A percentile compares a stretch with the other conserved stretches of the same genome.
Evolutionary conservation across 495 filamentous ascomycete species (phyloP).

Genomic region (Penicillium waksmanii): DNA sequence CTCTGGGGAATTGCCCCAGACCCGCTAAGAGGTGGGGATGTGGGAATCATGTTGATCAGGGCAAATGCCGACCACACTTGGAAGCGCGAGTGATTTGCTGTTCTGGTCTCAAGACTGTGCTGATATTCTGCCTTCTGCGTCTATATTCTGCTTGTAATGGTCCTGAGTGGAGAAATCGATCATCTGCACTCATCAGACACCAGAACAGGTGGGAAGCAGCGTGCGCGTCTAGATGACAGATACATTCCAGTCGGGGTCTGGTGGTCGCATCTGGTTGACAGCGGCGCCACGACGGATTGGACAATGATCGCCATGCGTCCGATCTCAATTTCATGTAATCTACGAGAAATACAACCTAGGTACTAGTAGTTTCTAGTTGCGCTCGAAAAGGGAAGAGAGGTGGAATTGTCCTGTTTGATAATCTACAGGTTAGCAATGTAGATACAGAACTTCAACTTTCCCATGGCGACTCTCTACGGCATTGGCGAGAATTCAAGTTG

Average conservation of each 20-base stretch:
- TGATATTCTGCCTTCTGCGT: conserved; percentile 21
- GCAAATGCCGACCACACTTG: not conserved
- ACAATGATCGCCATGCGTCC: conserved; percentile 18
- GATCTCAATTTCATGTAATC: conserved; percentile 5
- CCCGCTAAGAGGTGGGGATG: conserved; percentile 11
- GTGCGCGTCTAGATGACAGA: conserved; percentile 17
- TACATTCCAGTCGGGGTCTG: conserved; percentile 17
- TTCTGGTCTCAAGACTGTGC: conserved; percentile 5
- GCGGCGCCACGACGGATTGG: conserved; percentile 24
- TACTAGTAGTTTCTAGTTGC: not conserved
- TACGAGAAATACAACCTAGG: not conserved
- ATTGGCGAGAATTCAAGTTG: no score
- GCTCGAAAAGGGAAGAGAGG: not conserved
- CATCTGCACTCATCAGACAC: conserved; percentile 16
- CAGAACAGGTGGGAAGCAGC: not conserved
- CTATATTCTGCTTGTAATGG: not conserved
- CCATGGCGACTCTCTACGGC: no score
- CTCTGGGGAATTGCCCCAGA: conserved; percentile 10
- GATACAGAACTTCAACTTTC: no score
- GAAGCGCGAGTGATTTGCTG: not conserved
- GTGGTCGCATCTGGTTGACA: conserved; percentile 20
- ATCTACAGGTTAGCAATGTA: no score
- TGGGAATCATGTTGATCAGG: not conserved
- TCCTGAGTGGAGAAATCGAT: not conserved
- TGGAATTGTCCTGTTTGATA: not conserved